Percentiles rank a stretch among this genome's conserved stretches.
Conservation (phyloP, 345 rosid genomes). For the Stellera chamaejasme region DNA sequence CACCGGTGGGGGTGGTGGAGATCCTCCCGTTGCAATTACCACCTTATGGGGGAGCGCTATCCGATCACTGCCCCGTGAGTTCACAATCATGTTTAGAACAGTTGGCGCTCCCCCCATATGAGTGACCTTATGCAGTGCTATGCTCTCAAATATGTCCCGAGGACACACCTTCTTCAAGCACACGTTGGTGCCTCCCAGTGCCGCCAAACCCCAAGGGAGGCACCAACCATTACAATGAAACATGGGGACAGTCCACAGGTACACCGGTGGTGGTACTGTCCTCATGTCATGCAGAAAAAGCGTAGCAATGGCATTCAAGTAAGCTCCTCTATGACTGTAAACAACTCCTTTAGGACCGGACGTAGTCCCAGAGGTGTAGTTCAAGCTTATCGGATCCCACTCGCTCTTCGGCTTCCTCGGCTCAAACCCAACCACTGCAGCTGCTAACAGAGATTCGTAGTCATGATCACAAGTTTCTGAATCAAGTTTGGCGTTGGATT, state of each 20-base stretch:
- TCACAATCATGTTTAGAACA: conserved; percentile 70
- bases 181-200: conserved; percentile 76
- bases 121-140: conserved; percentile 48
- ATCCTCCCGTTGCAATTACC: conserved; percentile 51
- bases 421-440: conserved; percentile 37
- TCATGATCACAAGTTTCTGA: conserved; percentile 1
- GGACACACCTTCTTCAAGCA: conserved; percentile 61
- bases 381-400: conserved; percentile 79
- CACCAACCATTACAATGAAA: conserved; percentile 97
- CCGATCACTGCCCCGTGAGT: conserved; percentile 28
- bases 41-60: conserved; percentile 44
- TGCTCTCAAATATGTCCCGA: conserved; percentile 44
- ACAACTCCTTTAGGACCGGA: conserved; percentile 87
- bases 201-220: conserved; percentile 78
- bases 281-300: conserved; percentile 46
- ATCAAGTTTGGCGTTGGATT: conserved; percentile 8
- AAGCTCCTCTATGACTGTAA: conserved; percentile 81
- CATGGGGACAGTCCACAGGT: conserved; percentile 91
- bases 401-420: conserved; percentile 38
- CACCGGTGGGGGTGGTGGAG: conserved; percentile 57
- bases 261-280: conserved; percentile 32
- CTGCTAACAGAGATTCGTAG: conserved; percentile 46
- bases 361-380: conserved; percentile 87
- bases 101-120: conserved; percentile 91
- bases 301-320: conserved; percentile 60